These are phyloP conservation scores for Tephrocybe sp. DNA, from an alignment of 768 basidiomycete species.

Conservation along the genomic window DNA sequence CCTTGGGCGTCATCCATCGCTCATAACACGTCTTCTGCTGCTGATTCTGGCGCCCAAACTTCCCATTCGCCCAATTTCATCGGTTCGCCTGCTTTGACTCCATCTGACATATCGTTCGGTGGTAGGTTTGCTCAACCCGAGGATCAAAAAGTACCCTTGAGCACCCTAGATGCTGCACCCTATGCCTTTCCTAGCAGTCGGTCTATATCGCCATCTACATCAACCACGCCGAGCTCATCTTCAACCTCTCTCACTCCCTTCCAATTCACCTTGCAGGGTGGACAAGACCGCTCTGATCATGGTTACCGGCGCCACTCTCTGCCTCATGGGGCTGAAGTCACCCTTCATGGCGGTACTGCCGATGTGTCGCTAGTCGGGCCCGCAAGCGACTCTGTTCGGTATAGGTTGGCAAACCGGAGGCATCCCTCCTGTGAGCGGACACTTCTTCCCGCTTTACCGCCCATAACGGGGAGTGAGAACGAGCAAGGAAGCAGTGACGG, in stretches of 20 bases:
- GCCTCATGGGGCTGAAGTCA: conserved; percentile 56
- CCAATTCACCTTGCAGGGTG: conserved; percentile 56
- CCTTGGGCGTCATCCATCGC: conserved; percentile 35
- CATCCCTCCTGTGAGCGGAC: conserved; percentile 47
- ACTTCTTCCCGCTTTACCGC: conserved; percentile 43
- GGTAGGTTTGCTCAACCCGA: conserved; percentile 33
- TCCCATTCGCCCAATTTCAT: conserved; percentile 51
- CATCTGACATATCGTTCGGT: conserved; percentile 30
- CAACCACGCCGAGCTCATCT: conserved; percentile 53
- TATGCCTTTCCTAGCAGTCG: conserved; percentile 67
- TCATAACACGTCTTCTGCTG: conserved; percentile 34
- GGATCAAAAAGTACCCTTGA: conserved; percentile 54
- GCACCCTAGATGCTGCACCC: conserved; percentile 48
- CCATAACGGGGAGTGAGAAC: conserved; percentile 49
- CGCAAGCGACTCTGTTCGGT: conserved; percentile 55
- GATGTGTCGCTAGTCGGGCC: conserved; percentile 59
- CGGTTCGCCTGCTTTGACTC: conserved; percentile 55
- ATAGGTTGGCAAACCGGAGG: conserved; percentile 50
- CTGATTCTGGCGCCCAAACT: conserved; percentile 40
- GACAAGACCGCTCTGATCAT: conserved; percentile 61
- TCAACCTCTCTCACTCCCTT: conserved; percentile 67
- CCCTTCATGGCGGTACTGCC: conserved; percentile 71
- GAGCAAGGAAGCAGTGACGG: conserved; percentile 56
- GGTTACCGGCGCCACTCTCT: conserved; percentile 61
- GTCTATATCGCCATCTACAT: conserved; percentile 67